Conservation (phyloP, 2,329 filamentous ascomycete genomes). For the Cladophialophora bantiana region DNA sequence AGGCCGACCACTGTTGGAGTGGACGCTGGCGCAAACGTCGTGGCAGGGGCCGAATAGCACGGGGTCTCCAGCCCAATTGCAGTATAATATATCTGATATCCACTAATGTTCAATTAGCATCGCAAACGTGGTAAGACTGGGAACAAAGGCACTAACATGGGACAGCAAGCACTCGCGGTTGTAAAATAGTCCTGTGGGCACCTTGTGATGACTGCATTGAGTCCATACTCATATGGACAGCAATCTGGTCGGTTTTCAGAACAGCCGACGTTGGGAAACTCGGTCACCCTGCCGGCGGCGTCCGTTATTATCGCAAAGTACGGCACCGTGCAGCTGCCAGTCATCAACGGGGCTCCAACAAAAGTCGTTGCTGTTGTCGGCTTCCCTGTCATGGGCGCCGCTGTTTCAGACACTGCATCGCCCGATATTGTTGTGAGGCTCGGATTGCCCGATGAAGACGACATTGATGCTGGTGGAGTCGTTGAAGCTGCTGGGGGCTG, state of each 20-base stretch:
- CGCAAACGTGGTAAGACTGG: not conserved
- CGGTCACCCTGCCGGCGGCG: constrained; percentile 22
- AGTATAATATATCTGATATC: constrained; percentile 41
- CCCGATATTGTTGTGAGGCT: constrained; percentile 34
- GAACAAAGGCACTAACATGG: constrained; percentile 34
- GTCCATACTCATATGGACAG: constrained; percentile 36
- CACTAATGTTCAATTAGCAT: constrained; percentile 34
- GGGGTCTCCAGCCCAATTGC: constrained; percentile 39
- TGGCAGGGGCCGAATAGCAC: constrained; percentile 37
- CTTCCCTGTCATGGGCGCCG: constrained; percentile 22
- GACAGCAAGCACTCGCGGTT: constrained; percentile 40
- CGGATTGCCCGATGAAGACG: constrained; percentile 27
- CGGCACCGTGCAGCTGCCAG: constrained; percentile 40
- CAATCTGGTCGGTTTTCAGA: constrained; percentile 35
- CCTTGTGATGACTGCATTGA: constrained; percentile 35
- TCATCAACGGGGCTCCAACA: constrained; percentile 37
- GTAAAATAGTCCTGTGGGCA: constrained; percentile 42
- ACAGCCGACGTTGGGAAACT: constrained; percentile 41
- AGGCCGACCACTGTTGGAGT: constrained; percentile 35
- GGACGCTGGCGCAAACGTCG: constrained; percentile 37
- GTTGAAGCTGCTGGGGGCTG: constrained; percentile 21
- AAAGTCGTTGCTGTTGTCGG: constrained; percentile 33
- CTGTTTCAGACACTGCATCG: constrained; percentile 26
- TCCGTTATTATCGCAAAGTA: constrained; percentile 39
- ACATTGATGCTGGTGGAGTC: constrained; percentile 8